Evolutionary conservation across 495 filamentous ascomycete genomes (phyloP), one percentile per base, ranked within the genome.

Genomic region (Talaromyces stipitatus): DNA sequence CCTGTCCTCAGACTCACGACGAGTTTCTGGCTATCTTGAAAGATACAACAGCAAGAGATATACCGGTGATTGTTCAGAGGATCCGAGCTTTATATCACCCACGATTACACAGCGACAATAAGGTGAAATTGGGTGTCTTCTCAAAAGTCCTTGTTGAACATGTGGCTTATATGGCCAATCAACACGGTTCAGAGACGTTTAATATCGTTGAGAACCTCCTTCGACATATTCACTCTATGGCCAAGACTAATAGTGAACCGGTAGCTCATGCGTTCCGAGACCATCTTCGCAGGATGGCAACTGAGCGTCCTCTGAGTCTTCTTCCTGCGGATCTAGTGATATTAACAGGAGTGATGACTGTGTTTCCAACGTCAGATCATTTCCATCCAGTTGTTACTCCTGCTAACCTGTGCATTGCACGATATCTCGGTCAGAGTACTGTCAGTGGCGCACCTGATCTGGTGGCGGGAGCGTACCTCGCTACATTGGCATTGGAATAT

Each of bases 341-440:
- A 24, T 72, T 99, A 36, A 92, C 90, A 1, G 90, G 90, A 0
- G 81, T 97, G 61, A 83, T 83, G 27, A 83, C 85, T 7, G 88
- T 92, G 58, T 99, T 95, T 67, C 91, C 95, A 4, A 96, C 95
- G 0, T 95, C 90, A 0, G 94, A 99, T 71, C 90, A 96, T 68
- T 97, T 97, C 69, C 94, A 97, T 61, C 86, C 91, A 55, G 87
- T 97, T 14, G 84, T 88, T 48, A 97, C 94, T 4, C 94, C 94
- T 0, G 88, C 92, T 1, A 87, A 89, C 65, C 80, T 97, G 6
- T 82, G 79, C 51, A 87, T 97, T 67, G 80, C 82, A 27, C 81
- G 88, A 47, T 97, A 88, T 65, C 77, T 98, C n/a, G 89, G 85
- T 0, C 84, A 95, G 61, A 88, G 82, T 50, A 73, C 83, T 26